phyloP scores from a whole-genome alignment of 2,329 filamentous ascomycete species.

The Pseudogymnoascus sp. region DNA sequence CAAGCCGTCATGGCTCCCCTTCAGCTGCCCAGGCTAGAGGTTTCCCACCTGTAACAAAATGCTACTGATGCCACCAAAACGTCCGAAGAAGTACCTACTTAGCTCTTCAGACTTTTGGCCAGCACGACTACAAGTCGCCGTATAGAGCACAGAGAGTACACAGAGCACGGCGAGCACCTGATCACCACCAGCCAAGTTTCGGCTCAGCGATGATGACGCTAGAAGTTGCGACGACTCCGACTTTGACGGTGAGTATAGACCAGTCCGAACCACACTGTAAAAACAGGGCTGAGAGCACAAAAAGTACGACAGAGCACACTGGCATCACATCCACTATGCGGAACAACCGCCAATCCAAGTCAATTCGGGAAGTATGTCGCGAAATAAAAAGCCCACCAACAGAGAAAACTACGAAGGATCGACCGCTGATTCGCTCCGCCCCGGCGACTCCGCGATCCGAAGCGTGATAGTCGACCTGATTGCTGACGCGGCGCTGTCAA shows the following conservation, averaged over 20 bases:
- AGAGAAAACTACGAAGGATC: not conserved
- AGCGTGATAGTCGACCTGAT: not conserved
- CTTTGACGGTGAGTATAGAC: not conserved
- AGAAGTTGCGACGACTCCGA: not conserved
- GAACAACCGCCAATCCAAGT: not conserved
- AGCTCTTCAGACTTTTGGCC: too few species aligned
- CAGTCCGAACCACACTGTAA: not conserved
- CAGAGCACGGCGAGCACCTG: not conserved
- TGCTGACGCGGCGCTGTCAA: conserved; percentile 2
- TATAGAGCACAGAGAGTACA: not conserved
- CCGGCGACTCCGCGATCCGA: not conserved
- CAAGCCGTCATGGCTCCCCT: too few species aligned
- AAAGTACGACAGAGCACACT: not conserved
- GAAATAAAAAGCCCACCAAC: not conserved
- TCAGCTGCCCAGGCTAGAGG: too few species aligned
- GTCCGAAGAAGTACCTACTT: too few species aligned
- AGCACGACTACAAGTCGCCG: not conserved
- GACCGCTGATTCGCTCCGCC: not conserved
- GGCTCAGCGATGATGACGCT: not conserved
- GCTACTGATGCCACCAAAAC: too few species aligned
- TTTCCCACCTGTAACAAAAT: too few species aligned
- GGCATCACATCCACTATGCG: not conserved
- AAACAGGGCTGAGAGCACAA: not conserved
- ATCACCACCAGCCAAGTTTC: not conserved
- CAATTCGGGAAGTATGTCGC: not conserved